Percentiles rank a stretch among this genome's conserved stretches.
These are phyloP conservation scores for Erodium moschatum DNA, from an alignment of 441 rosid genomes.

Conservation along the genomic window DNA sequence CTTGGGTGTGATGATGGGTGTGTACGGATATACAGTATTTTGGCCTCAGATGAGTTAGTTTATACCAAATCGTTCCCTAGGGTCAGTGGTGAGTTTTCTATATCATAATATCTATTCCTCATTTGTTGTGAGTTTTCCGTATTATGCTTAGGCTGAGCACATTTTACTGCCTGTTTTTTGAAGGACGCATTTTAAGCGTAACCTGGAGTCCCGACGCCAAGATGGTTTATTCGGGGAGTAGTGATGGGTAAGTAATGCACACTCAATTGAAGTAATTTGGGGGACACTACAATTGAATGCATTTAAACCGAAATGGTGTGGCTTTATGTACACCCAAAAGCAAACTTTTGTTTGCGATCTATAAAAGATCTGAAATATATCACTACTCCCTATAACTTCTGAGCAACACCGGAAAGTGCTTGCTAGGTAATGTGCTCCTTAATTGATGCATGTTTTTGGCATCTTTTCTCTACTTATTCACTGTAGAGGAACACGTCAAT, in stretches of 20 bases:
- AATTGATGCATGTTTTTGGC: constrained; percentile 1
- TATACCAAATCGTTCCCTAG: constrained; percentile 74
- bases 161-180: constrained; percentile 16
- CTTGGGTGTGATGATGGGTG: constrained; percentile 87
- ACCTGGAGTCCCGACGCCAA: constrained; percentile 62
- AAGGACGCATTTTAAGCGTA: constrained; percentile 78
- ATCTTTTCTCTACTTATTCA: background rate
- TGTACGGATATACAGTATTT: constrained; percentile 53
- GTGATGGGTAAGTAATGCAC: constrained; percentile 70
- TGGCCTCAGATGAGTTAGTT: constrained; percentile 43
- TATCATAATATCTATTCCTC: constrained; percentile 13
- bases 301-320: background rate
- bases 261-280: constrained; percentile 4
- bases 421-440: constrained; percentile 5
- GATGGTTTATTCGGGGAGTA: constrained; percentile 66
- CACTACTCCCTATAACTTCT: constrained; percentile 10
- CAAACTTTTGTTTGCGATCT: background rate
- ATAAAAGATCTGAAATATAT: constrained; percentile 1
- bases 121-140: constrained; percentile 17
- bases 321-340: background rate
- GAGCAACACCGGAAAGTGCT: constrained; percentile 1
- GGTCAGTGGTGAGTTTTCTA: constrained; percentile 82
- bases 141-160: constrained; percentile 20
- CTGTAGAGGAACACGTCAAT: constrained; percentile 3
- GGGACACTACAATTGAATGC: background rate